Conservation (phyloP, 1,139 yeast species). For the Debaryomyces singareniensis region DNA sequence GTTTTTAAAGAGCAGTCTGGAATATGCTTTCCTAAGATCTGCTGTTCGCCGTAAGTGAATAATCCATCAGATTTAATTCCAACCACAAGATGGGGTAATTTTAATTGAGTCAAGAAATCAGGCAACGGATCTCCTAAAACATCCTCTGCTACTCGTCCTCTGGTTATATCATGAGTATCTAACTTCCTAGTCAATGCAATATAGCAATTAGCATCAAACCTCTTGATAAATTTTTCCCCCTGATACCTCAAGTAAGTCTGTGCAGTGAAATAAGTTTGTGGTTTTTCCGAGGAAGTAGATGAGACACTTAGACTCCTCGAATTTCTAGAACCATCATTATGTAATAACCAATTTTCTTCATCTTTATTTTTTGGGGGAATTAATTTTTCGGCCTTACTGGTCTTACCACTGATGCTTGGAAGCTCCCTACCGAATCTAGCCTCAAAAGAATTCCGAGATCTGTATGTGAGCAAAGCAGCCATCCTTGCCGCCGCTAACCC, state of each 20-base stretch:
- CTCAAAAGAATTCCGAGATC: conserved; percentile 90
- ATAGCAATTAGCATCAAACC: conserved; percentile 96
- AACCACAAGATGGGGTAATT: conserved; percentile 73
- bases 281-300: conserved; percentile 24
- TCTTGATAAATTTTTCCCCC: conserved; percentile 77
- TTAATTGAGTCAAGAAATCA: conserved; percentile 41
- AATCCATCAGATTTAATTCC: conserved; percentile 92
- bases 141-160: conserved; percentile 53
- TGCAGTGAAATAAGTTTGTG: conserved; percentile 90
- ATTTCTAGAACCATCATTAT: conserved; percentile 35
- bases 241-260: conserved; percentile 92
- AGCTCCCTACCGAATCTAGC: conserved; percentile 77
- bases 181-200: conserved; percentile 87
- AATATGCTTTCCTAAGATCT: conserved; percentile 66
- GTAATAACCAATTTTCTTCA: conserved; percentile 41
- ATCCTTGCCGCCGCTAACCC: conserved; percentile 96
- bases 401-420: conserved; percentile 26
- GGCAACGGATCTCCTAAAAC: conserved; percentile 35
- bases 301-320: conserved; percentile 8
- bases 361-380: conserved; percentile 35
- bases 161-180: conserved; percentile 89
- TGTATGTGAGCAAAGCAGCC: conserved; percentile 89
- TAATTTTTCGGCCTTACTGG: conserved; percentile 12
- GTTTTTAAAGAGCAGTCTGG: conserved; percentile 64
- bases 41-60: conserved; percentile 89